phyloP scores from a whole-genome alignment of 176 grass and related monocot genomes.

The Musa beccarii region DNA sequence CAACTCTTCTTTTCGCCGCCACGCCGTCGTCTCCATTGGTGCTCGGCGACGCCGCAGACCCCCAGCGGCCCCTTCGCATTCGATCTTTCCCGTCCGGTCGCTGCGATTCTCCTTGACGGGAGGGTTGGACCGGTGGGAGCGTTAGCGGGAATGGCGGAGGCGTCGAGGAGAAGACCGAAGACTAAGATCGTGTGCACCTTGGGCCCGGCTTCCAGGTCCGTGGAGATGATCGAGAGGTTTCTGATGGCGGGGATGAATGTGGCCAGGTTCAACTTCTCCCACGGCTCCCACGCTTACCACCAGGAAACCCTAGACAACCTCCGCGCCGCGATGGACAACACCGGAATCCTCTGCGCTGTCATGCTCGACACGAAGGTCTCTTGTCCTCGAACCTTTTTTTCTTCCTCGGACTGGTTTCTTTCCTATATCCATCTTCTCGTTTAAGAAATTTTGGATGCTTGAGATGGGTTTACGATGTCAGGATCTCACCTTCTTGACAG shows the following conservation, averaged over 20 bases:
- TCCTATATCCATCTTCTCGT: too few relatives aligned
- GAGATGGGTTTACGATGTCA: background rate
- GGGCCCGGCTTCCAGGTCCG: constrained; percentile 73
- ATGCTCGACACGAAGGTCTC: constrained; percentile 88
- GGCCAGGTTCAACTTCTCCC: constrained; percentile 90
- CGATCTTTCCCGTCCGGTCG: background rate
- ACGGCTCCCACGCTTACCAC: constrained; percentile 79
- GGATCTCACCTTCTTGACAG: background rate
- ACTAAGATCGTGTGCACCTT: constrained; percentile 92
- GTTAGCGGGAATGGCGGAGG: background rate
- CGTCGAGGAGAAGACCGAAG: constrained; percentile 31
- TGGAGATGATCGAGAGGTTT: constrained; percentile 68
- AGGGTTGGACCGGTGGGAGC: background rate
- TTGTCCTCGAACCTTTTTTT: background rate
- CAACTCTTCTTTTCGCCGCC: background rate
- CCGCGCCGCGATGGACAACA: constrained; percentile 55
- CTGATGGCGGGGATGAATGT: constrained; percentile 82
- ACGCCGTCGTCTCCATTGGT: background rate
- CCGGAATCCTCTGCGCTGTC: constrained; percentile 73
- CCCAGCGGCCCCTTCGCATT: background rate
- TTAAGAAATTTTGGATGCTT: background rate
- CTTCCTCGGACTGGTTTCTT: too few relatives aligned
- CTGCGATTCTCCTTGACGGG: background rate
- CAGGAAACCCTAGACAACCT: constrained; percentile 89
- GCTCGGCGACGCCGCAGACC: background rate